Conservation (phyloP, 768 basidiomycete species). For the Gloeophyllum trabeum region DNA sequence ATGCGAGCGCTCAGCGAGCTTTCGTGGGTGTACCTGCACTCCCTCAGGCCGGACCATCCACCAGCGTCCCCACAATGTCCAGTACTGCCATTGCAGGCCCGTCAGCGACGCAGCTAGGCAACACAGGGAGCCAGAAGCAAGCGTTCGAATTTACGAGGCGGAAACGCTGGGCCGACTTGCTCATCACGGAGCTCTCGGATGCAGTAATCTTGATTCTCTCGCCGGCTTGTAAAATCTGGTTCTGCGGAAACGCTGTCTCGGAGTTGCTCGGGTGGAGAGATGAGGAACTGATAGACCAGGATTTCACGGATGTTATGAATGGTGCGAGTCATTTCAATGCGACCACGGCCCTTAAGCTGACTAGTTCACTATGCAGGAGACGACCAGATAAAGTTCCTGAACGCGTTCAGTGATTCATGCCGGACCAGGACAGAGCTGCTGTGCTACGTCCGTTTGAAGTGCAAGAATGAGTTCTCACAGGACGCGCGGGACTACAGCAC, state of each 20-base stretch:
- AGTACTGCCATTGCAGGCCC: background rate
- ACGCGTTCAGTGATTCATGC: conserved; percentile 44
- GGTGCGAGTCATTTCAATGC: conserved; percentile 26
- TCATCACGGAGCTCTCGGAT: conserved; percentile 68
- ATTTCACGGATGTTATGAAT: conserved; percentile 55
- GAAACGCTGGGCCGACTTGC: conserved; percentile 78
- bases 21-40: no score
- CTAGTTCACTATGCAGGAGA: conserved; percentile 31
- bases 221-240: conserved; percentile 48
- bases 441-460: conserved; percentile 49
- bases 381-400: conserved; percentile 36
- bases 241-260: conserved; percentile 53
- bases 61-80: background rate
- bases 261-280: conserved; percentile 75
- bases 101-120: no score
- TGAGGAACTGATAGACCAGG: conserved; percentile 57
- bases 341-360: no score
- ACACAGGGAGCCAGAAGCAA: background rate
- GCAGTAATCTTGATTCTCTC: conserved; percentile 62
- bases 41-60: background rate
- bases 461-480: conserved; percentile 22
- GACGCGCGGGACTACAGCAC: conserved; percentile 12
- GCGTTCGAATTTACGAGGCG: conserved; percentile 77
- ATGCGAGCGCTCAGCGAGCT: no score
- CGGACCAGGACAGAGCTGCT: conserved; percentile 37